Base-by-base conservation (phyloP, 1,139 yeast genomes). In the Pichia sp. region DNA sequence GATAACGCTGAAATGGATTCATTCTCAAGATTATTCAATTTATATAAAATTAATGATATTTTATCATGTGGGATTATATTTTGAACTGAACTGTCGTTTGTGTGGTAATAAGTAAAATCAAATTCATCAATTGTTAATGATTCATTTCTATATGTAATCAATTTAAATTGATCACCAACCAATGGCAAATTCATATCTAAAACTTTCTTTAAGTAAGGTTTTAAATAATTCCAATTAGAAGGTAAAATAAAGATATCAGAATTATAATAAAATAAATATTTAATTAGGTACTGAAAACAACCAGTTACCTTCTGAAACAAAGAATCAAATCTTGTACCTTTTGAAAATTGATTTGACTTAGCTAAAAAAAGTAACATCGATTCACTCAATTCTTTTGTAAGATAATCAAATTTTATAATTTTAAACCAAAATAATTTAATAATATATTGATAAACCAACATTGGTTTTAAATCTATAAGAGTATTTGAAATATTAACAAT, bases 171-270 rank as follows among this genome's bases (percentile, higher is more conserved):
- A 39, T 73, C 75, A 31, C 66, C 64, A 1, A 74, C 65, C 16
- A 67, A 67, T 33, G 66, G 68, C 38, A 63, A 64, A 51, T 63
- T 67, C 38, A 55, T 52, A 41, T 59, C 66, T 43, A 71, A 56
- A 12, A 69, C 65, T 37, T 61, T 74, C 57, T 61, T 67, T 52
- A 86, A 60, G 10, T 78, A 74, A 1, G 75, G 70, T 39, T 80
- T 80, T 41, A 85, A 65, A 6, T 73, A 59, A 12, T 73, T 69
- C 97, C 97, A 89, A 47, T 70, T 73, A 43, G 72, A 74, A 0
- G 96, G 95, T 34, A 86, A 71, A n/a, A 89, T 79, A 55, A 89
- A 87, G 5, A 82, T 74, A 55, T 85, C 89, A 59, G 80, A 55
- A 70, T 82, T 73, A 55, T 67, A 64, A 55, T 71, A 71, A 66